These are phyloP conservation scores for Cutaneotrichosporon spelunceum DNA, from an alignment of 1,284 basidiomycete genomes.

Conservation along the genomic window DNA sequence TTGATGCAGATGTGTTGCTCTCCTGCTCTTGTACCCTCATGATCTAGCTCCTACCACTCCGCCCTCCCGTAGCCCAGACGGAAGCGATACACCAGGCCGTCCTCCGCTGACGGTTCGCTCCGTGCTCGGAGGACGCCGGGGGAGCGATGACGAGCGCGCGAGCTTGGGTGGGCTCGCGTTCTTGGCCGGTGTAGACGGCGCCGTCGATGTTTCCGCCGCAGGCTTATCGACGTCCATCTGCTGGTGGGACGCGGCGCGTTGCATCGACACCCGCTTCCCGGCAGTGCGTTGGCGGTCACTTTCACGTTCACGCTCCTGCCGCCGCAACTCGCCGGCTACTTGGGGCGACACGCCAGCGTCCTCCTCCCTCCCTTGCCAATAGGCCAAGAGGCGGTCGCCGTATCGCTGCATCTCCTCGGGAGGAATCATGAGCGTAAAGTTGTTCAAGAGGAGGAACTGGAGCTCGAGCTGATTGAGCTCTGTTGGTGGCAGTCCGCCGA, in stretches of 20 bases:
- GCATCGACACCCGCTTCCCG: constrained; percentile 1
- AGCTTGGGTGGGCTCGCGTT: neutral
- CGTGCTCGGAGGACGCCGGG: neutral
- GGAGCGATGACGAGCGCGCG: neutral
- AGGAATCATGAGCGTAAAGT: constrained; percentile 85
- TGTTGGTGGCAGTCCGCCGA: constrained; percentile 86
- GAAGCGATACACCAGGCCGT: constrained; percentile 11
- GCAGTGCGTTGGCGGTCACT: neutral
- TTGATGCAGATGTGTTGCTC: neutral
- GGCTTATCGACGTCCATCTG: constrained; percentile 15
- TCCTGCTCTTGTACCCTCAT: no score
- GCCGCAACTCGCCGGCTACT: constrained; percentile 7
- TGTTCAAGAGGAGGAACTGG: constrained; percentile 92
- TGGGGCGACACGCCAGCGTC: constrained; percentile 13
- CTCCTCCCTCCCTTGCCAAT: constrained; percentile 48
- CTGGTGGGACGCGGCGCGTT: neutral
- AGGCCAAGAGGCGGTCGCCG: constrained; percentile 75
- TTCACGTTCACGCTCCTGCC: constrained; percentile 15
- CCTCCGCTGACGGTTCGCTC: neutral
- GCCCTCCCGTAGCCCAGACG: constrained; percentile 9
- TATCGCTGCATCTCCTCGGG: constrained; percentile 91
- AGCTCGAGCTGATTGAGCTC: constrained; percentile 97
- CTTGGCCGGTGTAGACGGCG: neutral
- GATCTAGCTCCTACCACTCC: constrained; percentile 5
- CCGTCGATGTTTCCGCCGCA: neutral